Evolutionary conservation across 2,329 filamentous ascomycete genomes (phyloP).

Genomic region (Calonectria ilicicola): DNA sequence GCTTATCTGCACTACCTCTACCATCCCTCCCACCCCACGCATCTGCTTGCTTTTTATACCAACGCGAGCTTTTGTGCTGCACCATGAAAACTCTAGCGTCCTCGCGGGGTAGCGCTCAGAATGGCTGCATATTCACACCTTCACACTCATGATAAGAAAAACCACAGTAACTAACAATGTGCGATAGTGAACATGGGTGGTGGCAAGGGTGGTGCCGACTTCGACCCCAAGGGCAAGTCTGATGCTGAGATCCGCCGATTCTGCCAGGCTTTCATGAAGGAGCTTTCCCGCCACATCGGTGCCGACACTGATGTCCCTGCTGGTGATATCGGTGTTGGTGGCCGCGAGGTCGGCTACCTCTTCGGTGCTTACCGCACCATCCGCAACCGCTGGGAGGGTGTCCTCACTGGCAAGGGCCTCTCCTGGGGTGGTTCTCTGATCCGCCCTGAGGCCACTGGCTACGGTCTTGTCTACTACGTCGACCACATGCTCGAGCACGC

Average conservation of each 20-base stretch:
- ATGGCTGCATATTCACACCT: neutral
- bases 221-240: constrained; percentile 98
- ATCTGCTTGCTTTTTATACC: constrained; percentile 8
- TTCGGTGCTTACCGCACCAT: constrained; percentile 94
- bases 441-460: constrained; percentile 96
- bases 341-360: constrained; percentile 92
- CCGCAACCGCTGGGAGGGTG: constrained; percentile 93
- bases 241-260: constrained; percentile 98
- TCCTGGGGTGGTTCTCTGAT: constrained; percentile 95
- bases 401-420: constrained; percentile 94
- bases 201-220: constrained; percentile 97
- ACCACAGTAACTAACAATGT: constrained; percentile 28
- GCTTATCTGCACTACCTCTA: constrained; percentile 18
- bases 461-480: constrained; percentile 96
- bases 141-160: neutral
- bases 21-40: neutral
- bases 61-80: too few relatives aligned
- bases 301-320: constrained; percentile 96
- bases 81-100: neutral
- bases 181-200: constrained; percentile 79
- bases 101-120: neutral
- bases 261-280: constrained; percentile 95
- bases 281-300: constrained; percentile 95
- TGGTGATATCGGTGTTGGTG: constrained; percentile 94
- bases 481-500: constrained; percentile 95